Evolutionary conservation across 2,329 filamentous ascomycete species (phyloP), one percentile per base, ranked within the genome.

Genomic region (Aspergillus sp.): DNA sequence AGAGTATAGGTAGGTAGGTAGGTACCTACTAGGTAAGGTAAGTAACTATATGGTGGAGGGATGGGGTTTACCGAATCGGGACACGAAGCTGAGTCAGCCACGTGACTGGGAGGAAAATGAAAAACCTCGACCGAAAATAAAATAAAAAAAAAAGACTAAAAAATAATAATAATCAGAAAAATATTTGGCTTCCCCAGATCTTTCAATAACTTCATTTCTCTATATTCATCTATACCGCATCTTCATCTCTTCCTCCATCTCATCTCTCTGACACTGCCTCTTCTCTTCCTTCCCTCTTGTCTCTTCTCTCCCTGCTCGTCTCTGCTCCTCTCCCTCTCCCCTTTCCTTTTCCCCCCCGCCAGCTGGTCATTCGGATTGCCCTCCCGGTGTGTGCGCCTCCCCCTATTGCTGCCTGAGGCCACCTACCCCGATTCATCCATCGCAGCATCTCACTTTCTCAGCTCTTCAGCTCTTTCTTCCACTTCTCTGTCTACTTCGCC

Each of bases 41-140:
- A n/a, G n/a, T n/a, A 22, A 22, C 20, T 22, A 22, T 22, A 22
- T n/a, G n/a, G n/a, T n/a, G n/a, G n/a, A 3, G 3, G 5, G 5
- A 22, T 22, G 20, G 20, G 20, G 5, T 3, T 3, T 3, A 22
- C 20, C 20, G 4, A 22, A 22, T 22, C 20, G 20, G 20, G 20
- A n/a, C n/a, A n/a, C n/a, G n/a, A 22, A 3, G 20, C 22, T 65
- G 44, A 59, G 35, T 22, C n/a, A 32, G 26, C 50, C n/a, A 33
- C 38, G 48, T 32, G 40, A 53, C 14, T 5, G 17, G 7, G 6
- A 22, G 2, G 16, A 20, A 20, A 19, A 17, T 9, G 9, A 26
- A 42, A 42, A 42, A 42, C 17, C 7, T 42, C 19, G 19, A 42
- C 22, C 6, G 17, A 42, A 42, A 42, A 42, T 22, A 42, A 42